These are phyloP conservation scores for Kentomonas sorsogonicus DNA, from an alignment of 208 protist genomes.

Conservation along the genomic window DNA sequence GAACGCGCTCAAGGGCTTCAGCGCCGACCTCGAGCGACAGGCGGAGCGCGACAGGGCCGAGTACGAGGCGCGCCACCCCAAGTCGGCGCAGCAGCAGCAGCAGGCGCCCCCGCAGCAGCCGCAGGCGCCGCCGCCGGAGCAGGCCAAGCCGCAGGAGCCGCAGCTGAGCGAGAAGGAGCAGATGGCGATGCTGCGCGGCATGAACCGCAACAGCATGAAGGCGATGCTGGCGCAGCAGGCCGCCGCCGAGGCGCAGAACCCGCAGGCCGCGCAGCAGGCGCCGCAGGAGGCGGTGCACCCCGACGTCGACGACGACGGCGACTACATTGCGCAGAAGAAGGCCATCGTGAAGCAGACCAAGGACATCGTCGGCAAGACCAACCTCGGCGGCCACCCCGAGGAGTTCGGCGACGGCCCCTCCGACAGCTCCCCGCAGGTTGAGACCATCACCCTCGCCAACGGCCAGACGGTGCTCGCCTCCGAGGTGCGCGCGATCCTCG, in stretches of 20 bases:
- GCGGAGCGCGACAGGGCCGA: conserved; percentile 77
- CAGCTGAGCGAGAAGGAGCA: conserved; percentile 79
- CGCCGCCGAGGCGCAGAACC: conserved; percentile 14
- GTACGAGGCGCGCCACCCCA: conserved; percentile 54
- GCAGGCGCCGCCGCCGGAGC: conserved; percentile 8
- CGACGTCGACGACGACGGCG: conserved; percentile 83
- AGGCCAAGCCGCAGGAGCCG: conserved; percentile 10
- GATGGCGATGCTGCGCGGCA: conserved; percentile 86
- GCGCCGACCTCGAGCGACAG: conserved; percentile 77
- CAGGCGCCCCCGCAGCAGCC: conserved; percentile 8
- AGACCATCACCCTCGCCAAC: conserved; percentile 63
- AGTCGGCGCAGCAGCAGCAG: conserved; percentile 14
- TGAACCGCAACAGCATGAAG: conserved; percentile 80
- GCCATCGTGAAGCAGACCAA: conserved; percentile 70
- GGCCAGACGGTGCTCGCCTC: conserved; percentile 50
- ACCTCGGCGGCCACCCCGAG: conserved; percentile 73
- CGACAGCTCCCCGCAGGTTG: conserved; percentile 42
- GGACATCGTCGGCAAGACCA: conserved; percentile 69
- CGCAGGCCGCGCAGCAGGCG: conserved; percentile 9
- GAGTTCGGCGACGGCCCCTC: conserved; percentile 78
- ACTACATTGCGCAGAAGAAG: conserved; percentile 81
- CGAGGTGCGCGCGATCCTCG: conserved; percentile 51
- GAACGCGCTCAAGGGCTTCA: conserved; percentile 69
- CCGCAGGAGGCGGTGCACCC: conserved; percentile 22
- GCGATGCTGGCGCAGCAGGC: conserved; percentile 75